Base-by-base conservation (phyloP, 1,284 basidiomycete species). In the Heliocybe sulcata region DNA sequence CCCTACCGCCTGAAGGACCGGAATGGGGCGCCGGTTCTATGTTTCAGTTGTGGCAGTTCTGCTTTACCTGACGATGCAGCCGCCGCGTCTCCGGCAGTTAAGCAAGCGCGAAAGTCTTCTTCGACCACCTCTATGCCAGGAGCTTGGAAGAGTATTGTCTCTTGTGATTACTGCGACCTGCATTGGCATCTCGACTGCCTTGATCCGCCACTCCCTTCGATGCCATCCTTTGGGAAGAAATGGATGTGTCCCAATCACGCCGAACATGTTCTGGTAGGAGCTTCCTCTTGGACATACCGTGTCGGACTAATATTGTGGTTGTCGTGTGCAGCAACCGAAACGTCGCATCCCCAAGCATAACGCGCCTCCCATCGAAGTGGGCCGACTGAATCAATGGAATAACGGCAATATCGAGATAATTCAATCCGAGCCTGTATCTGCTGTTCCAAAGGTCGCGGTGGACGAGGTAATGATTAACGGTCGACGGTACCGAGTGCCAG, bases 211-310 rank as follows among this genome's bases (percentile, higher is more conserved):
- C 74, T 98, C 61, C 77, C 87, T 20, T 79, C 79, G 48, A 87
- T 98, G 82, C 97, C 97, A 2, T 81, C 87, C 25, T 83, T 89
- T 55, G 84, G 83, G 60, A 87, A 87, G 73, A 97, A 95, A 70
- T 99, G 97, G 96, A 98, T 96, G 92, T 99, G 96, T 71, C 97
- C 97, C 1, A 93, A 94, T 64, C 96, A 99, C 67, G 85, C 86
- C 26, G 92, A 96, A 58, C 84, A 86, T 59, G 78, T 89, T 56
- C 69, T 90, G 58, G 89, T 90, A 64, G 67, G 85, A 56, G 19
- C 38, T 55, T 38, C 65, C 54, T 38, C 56, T 55, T 51, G 53
- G 53, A 47, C 20, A 55, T 58, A 26, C 49, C 47, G 25, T 33
- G 49, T 11, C 9, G 12, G 16, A 6, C 38, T 26, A 53, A 25